Conservation (phyloP, 768 basidiomycete genomes). For the Tricholoma hemisulphureum region DNA sequence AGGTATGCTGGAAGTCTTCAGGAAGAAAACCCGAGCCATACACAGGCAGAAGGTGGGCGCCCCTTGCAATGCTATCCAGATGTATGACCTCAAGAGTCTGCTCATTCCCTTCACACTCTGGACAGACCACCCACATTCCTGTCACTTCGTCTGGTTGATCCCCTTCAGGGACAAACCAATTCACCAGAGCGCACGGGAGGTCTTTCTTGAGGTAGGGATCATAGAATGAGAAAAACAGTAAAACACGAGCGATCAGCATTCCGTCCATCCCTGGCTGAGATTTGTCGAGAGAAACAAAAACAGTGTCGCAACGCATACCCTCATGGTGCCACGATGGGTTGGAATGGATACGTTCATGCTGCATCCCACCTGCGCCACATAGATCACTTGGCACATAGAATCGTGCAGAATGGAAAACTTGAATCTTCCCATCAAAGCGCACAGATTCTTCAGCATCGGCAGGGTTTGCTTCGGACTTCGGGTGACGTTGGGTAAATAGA, state of each 20-base stretch:
- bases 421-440: neutral
- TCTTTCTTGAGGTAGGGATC: neutral
- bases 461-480: neutral
- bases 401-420: constrained; percentile 13
- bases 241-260: constrained; percentile 21
- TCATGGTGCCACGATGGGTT: constrained; percentile 22
- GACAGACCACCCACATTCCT: too few species aligned
- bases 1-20: constrained; percentile 11
- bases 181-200: constrained; percentile 25
- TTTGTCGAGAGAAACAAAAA: constrained; percentile 23
- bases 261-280: constrained; percentile 23
- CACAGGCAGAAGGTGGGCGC: constrained; percentile 27
- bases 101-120: neutral
- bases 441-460: neutral
- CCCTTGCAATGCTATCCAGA: constrained; percentile 25
- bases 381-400: too few species aligned
- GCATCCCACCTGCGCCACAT: constrained; percentile 23
- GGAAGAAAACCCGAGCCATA: constrained; percentile 19
- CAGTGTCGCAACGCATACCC: constrained; percentile 18
- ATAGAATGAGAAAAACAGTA: constrained; percentile 26
- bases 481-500: constrained; percentile 12
- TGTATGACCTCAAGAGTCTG: constrained; percentile 14
- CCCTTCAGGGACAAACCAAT: constrained; percentile 20
- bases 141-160: neutral
- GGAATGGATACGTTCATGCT: constrained; percentile 23